Percentiles rank a stretch among this genome's conserved stretches.
Conservation (phyloP, 441 rosid genomes). For the Euphorbia celastroides region DNA sequence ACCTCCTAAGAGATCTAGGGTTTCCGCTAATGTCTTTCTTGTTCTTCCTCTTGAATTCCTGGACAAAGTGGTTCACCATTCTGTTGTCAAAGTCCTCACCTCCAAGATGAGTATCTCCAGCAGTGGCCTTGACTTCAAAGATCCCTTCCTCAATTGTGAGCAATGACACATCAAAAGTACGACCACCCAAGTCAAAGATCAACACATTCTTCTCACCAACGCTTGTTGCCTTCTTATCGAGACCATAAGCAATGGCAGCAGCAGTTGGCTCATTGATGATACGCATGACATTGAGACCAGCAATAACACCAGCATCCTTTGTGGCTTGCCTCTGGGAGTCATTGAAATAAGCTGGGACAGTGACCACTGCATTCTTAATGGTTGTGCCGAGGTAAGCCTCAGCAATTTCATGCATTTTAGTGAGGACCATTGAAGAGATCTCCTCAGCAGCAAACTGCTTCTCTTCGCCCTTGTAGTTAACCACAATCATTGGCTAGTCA, state of each 20-base stretch:
- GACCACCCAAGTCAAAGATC: conserved; percentile 39
- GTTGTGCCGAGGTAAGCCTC: conserved; percentile 29
- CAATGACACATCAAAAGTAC: conserved; percentile 37
- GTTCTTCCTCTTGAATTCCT: too few species aligned
- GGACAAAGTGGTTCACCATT: too few species aligned
- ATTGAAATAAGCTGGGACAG: conserved; percentile 35
- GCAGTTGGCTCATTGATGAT: conserved; percentile 40
- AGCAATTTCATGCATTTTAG: conserved; percentile 26
- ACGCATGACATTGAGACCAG: conserved; percentile 34
- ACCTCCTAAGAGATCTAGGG: conserved; percentile 35
- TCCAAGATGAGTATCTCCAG: conserved; percentile 47
- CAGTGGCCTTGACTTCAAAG: conserved; percentile 40
- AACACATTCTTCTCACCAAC: conserved; percentile 30
- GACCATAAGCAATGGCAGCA: conserved; percentile 38
- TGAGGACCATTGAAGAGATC: conserved; percentile 42
- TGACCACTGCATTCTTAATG: conserved; percentile 29
- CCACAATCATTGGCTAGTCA: too few species aligned
- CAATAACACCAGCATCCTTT: conserved; percentile 39
- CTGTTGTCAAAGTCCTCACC: conserved; percentile 44
- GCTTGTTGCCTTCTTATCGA: conserved; percentile 32
- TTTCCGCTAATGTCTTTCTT: too few species aligned
- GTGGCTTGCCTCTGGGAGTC: conserved; percentile 40
- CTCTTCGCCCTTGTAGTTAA: conserved; percentile 36
- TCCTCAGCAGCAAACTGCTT: conserved; percentile 43
- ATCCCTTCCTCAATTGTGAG: conserved; percentile 35